Evolutionary conservation across 2,329 filamentous ascomycete genomes (phyloP).

Genomic region (Aspergillus brunneoviolaceus): DNA sequence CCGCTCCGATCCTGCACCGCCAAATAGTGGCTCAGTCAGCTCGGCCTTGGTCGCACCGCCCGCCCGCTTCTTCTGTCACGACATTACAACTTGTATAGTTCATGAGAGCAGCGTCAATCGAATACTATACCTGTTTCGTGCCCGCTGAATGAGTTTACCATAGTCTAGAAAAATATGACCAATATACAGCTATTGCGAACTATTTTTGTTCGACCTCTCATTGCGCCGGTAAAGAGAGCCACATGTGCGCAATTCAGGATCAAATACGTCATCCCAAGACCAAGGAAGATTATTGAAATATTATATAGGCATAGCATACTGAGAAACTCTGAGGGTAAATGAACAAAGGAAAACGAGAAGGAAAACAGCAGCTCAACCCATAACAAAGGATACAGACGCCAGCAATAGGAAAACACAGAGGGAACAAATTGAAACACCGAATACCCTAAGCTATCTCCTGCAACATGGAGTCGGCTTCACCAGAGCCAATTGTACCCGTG

Average conservation of each 20-base stretch:
- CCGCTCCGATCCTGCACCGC: constrained; percentile 38
- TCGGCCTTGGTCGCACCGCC: constrained; percentile 12
- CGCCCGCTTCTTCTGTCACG: constrained; percentile 7
- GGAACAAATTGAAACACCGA: constrained; percentile 16
- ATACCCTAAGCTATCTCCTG: constrained; percentile 29
- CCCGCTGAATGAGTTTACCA: too few species aligned
- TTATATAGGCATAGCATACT: constrained; percentile 41
- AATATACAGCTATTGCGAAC: not conserved
- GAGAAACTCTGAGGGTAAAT: constrained; percentile 17
- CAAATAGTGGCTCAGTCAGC: constrained; percentile 26
- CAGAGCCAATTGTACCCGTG: constrained; percentile 28
- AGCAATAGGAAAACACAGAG: constrained; percentile 28
- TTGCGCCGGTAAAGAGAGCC: not conserved
- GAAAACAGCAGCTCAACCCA: constrained; percentile 30
- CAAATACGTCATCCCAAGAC: not conserved
- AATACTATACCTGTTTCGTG: not conserved
- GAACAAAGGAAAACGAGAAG: constrained; percentile 16
- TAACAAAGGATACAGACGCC: constrained; percentile 37
- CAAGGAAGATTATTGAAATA: constrained; percentile 15
- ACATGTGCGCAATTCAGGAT: not conserved
- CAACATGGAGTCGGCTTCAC: constrained; percentile 31
- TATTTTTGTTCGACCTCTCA: not conserved
- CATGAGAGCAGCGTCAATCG: not conserved
- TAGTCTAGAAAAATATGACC: not conserved
- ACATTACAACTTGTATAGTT: not conserved